Base-by-base conservation (phyloP, 1,139 yeast genomes). In the Nakaseomyces uthaithaninus region DNA sequence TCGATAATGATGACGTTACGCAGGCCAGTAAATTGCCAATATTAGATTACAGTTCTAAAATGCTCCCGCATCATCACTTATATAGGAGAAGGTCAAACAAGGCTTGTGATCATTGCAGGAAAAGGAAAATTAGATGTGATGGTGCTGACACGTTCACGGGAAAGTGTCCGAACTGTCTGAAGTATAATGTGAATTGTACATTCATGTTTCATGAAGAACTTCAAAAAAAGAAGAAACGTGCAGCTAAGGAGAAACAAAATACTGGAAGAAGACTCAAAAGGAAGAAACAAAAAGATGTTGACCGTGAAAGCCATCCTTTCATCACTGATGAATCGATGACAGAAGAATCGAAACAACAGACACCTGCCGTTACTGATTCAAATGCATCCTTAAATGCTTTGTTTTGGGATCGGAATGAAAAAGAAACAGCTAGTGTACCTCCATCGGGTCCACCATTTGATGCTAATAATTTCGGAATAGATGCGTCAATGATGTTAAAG, bases 91-190 rank as follows among this genome's bases (percentile, higher is more conserved):
- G 67, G 37, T 62, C 57, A 14, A 44, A 60, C n/a, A 52, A 52
- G 39, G 67, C 67, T 12, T 62, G 67, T 47, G 58, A 60, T 37
- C 59, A 57, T 40, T 63, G 66, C 45, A 55, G 66, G 40, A 58
- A 49, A 36, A 53, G 64, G 31, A 62, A 62, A 42, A 56, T 61
- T 30, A 60, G 60, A 43, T 63, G 66, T 47, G 60, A 55, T 33
- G 54, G 57, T 4, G 37, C 54, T 6, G 44, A 53, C 37, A 45
- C 48, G 4, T 27, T 36, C 6, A 44, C 48, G 2, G 45, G 47
- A 5, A 53, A 50, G 45, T 57, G 62, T 42, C 38, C 48, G 14
- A 56, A 55, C 42, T 56, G 60, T 46, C 42, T 42, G n/a, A 57
- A 52, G 37, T 55, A 49, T 37, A 41, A 48, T 23, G 44, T 47